Evolutionary conservation across 192 early-diverging fungal genomes (phyloP), one percentile per base, ranked within the genome.

Genomic region (Polychytrium aggregatum): DNA sequence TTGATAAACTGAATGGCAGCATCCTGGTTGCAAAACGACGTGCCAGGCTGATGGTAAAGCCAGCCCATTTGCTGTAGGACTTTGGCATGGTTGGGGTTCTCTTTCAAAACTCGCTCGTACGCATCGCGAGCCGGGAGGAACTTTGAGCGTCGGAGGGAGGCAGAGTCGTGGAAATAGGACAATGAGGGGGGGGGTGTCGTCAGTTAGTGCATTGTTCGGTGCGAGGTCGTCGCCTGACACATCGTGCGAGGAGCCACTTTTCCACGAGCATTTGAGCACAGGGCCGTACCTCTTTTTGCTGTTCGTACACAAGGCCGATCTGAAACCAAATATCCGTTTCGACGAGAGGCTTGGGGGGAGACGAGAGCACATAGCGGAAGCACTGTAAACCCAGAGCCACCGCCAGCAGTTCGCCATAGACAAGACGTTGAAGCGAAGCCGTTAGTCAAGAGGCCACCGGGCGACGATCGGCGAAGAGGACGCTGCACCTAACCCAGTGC

Each of bases 301-400:
- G 87, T 62, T 98, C 95, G 60, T 95, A 84, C 2, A 94, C 87
- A 48, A 92, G 90, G 7, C 92, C 95, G 47, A 92, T 96, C 63
- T 99, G 93, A 68, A 93, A 99, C 91, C 89, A 93, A 37, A 99
- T 91, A 59, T 99, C 96, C 2, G 81, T 75, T 55, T 93, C 89
- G 17, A 88, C 90, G 22, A 97, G 76, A 22, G 96, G 96, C 49
- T 81, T 83, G n/a, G 92, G 93, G 14, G 92, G 92, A 16, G 75
- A 75, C 24, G 65, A 60, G 2, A 95, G 60, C 43, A 94, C 92
- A 66, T 90, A 88, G 36, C 82, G 79, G 72, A 97, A 94, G 72
- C 87, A 94, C 70, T 87, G 54, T 28, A 58, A 42, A 41, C 7
- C 37, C 25, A 18, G 20, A 33, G 27, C 13, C n/a, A n/a, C n/a